phyloP scores from a whole-genome alignment of 805 yeast species.

The Candida mattraensis region DNA sequence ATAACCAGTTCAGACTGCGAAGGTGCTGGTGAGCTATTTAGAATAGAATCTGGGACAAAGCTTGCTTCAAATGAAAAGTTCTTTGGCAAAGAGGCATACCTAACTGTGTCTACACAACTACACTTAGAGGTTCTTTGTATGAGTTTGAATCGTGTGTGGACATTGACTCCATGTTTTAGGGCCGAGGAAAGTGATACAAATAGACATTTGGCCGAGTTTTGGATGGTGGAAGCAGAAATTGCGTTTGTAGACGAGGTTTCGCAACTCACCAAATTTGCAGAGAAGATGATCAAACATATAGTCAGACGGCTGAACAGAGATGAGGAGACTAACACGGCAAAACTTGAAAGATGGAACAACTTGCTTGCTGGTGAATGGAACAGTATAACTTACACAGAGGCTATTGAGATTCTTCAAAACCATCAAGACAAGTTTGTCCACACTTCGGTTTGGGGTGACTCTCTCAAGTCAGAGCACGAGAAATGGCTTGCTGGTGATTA shows the following conservation, averaged over 20 bases:
- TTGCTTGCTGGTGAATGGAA: slow-evolving; percentile 60
- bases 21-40: slow-evolving; percentile 93
- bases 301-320: slow-evolving; percentile 33
- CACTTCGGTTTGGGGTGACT: slow-evolving; percentile 66
- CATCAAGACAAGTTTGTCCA: slow-evolving; percentile 39
- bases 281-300: slow-evolving; percentile 62
- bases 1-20: slow-evolving; percentile 92
- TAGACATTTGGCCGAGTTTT: slow-evolving; percentile 89
- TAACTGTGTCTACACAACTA: slow-evolving; percentile 90
- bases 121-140: slow-evolving; percentile 81
- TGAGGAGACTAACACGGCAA: slow-evolving; percentile 22
- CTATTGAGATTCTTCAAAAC: slow-evolving; percentile 52
- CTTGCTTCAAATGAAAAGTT: slow-evolving; percentile 36
- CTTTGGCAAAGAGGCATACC: slow-evolving; percentile 64
- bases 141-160: slow-evolving; percentile 81
- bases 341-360: slow-evolving; percentile 58
- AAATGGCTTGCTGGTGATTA: slow-evolving; percentile 78
- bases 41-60: slow-evolving; percentile 40
- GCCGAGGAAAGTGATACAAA: slow-evolving; percentile 92
- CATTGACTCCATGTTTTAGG: slow-evolving; percentile 86
- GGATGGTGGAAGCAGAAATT: slow-evolving; percentile 96
- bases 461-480: slow-evolving; percentile 83
- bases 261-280: slow-evolving; percentile 66
- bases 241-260: slow-evolving; percentile 59
- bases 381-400: slow-evolving; percentile 71